phyloP scores from a whole-genome alignment of 441 rosid genomes.

The Adansonia madagascariensis region DNA sequence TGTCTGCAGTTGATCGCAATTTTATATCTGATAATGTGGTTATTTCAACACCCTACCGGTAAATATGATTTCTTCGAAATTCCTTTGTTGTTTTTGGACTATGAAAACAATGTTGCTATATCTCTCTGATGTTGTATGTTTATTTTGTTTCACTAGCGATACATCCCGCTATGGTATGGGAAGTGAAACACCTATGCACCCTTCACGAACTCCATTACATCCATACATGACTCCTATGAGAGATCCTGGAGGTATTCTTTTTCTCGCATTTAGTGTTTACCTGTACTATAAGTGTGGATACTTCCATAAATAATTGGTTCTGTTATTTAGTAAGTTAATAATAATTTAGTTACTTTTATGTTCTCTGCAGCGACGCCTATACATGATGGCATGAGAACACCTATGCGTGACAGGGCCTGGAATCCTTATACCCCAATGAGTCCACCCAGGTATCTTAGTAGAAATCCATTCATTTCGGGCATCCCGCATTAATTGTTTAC shows the following conservation, averaged over 20 bases:
- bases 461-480: slow-evolving; percentile 9
- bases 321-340: not conserved
- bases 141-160: slow-evolving; percentile 51
- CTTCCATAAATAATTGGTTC: not conserved
- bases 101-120: slow-evolving; percentile 17
- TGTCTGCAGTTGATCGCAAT: slow-evolving; percentile 75
- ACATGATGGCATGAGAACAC: slow-evolving; percentile 99
- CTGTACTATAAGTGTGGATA: not conserved
- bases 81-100: not conserved
- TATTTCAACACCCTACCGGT: slow-evolving; percentile 76
- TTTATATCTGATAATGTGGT: slow-evolving; percentile 81
- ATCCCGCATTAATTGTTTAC: slow-evolving; percentile 7
- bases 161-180: slow-evolving; percentile 84
- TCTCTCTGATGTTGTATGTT: slow-evolving; percentile 24
- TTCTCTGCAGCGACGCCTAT: slow-evolving; percentile 80
- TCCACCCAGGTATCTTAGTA: slow-evolving; percentile 77
- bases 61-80: slow-evolving; percentile 29
- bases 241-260: slow-evolving; percentile 72
- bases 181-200: slow-evolving; percentile 99
- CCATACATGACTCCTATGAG: slow-evolving; percentile 97
- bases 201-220: slow-evolving; percentile 93
- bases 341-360: not conserved
- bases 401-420: slow-evolving; percentile 98
- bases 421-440: slow-evolving; percentile 97
- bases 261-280: slow-evolving; percentile 2